These are phyloP conservation scores for Tetrastigma voinierianum DNA, from an alignment of 164 flowering plant species.

Conservation along the genomic window DNA sequence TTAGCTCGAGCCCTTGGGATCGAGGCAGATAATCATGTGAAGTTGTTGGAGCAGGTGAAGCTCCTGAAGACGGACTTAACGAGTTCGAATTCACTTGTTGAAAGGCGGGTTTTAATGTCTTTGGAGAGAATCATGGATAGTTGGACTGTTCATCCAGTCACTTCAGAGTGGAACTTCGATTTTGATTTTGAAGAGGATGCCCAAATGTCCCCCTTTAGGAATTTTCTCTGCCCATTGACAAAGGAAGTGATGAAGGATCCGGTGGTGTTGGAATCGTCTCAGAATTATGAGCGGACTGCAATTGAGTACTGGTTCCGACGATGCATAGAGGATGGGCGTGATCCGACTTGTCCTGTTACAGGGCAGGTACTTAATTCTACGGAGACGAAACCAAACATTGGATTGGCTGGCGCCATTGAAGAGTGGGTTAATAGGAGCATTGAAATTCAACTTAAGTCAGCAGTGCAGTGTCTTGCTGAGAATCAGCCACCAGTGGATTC, in stretches of 20 bases:
- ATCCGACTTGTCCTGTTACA: slow-evolving; percentile 68
- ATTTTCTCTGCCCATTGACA: slow-evolving; percentile 65
- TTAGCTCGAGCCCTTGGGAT: slow-evolving; percentile 53
- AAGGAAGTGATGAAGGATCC: slow-evolving; percentile 70
- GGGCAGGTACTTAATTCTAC: slow-evolving; percentile 46
- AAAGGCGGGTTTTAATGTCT: slow-evolving; percentile 40
- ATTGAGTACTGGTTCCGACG: slow-evolving; percentile 58
- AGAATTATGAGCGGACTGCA: slow-evolving; percentile 55
- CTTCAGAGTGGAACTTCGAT: slow-evolving; percentile 13
- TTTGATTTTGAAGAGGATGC: slow-evolving; percentile 44
- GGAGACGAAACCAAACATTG: slow-evolving; percentile 55
- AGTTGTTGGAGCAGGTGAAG: slow-evolving; percentile 44
- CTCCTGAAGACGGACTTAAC: slow-evolving; percentile 37
- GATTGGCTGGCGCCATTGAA: slow-evolving; percentile 59
- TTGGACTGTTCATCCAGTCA: slow-evolving; percentile 32
- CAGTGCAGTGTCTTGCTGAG: slow-evolving; percentile 31
- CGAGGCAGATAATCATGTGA: slow-evolving; percentile 29
- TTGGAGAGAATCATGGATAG: slow-evolving; percentile 37
- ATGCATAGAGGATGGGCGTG: slow-evolving; percentile 57
- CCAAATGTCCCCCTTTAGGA: slow-evolving; percentile 46
- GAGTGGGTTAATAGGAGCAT: slow-evolving; percentile 58
- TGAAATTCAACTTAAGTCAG: slow-evolving; percentile 38
- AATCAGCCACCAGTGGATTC: slow-evolving; percentile 32
- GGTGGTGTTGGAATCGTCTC: slow-evolving; percentile 51
- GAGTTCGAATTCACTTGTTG: slow-evolving; percentile 27